These are phyloP conservation scores for Rugonectria rugulosa DNA, from an alignment of 2,329 filamentous ascomycete species.

Conservation along the genomic window DNA sequence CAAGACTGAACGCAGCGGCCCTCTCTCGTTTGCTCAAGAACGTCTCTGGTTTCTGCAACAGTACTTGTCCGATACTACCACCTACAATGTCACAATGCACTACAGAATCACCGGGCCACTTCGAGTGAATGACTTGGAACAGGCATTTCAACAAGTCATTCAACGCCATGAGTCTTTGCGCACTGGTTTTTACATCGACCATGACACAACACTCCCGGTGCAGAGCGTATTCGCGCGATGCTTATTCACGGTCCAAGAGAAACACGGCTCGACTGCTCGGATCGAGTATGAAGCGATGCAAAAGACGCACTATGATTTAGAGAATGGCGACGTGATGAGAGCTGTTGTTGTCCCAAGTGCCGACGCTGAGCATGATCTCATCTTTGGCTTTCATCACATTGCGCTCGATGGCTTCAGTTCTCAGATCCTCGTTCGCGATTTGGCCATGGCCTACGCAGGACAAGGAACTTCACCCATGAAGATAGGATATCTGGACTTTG, in stretches of 20 bases:
- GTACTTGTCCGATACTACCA: slow-evolving; percentile 2
- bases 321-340: neutral
- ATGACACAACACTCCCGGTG: neutral
- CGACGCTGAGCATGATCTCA: slow-evolving; percentile 43
- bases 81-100: slow-evolving; percentile 1
- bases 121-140: neutral
- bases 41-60: slow-evolving; percentile 23
- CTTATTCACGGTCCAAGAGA: neutral
- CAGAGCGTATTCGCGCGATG: neutral
- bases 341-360: neutral
- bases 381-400: slow-evolving; percentile 58
- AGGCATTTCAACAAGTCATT: slow-evolving; percentile 6
- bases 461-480: neutral
- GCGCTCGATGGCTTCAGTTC: slow-evolving; percentile 57
- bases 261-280: neutral
- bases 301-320: slow-evolving; percentile 1
- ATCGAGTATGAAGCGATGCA: neutral
- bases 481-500: neutral
- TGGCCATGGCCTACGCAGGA: slow-evolving; percentile 52
- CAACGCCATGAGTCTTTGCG: slow-evolving; percentile 15
- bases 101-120: neutral
- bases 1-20: too few relatives aligned
- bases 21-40: too few relatives aligned
- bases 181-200: slow-evolving; percentile 7
- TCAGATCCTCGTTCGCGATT: slow-evolving; percentile 51